Evolutionary conservation across 2,329 filamentous ascomycete genomes (phyloP).

Genomic region (Xylariomycetidae sp.): DNA sequence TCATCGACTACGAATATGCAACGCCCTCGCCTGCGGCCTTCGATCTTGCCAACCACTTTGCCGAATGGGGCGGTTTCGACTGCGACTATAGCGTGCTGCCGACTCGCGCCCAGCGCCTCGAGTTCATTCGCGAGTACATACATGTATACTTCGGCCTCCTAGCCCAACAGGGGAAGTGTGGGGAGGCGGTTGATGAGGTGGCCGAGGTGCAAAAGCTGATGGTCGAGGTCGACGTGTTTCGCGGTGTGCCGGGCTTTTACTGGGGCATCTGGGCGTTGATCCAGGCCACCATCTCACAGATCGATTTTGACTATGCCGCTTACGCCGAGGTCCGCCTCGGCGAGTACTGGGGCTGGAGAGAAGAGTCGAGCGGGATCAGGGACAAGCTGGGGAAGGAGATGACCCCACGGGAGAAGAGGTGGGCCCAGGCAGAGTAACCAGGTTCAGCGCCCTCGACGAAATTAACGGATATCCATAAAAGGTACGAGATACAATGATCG

Average conservation of each 20-base stretch:
- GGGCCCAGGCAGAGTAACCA: slow-evolving; percentile 53
- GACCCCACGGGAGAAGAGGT: slow-evolving; percentile 72
- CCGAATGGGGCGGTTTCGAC: slow-evolving; percentile 96
- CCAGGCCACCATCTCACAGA: slow-evolving; percentile 88
- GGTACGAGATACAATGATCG: too few relatives aligned
- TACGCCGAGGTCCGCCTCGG: slow-evolving; percentile 84
- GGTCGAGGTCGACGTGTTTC: slow-evolving; percentile 78
- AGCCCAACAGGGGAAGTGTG: slow-evolving; percentile 29
- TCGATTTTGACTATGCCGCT: slow-evolving; percentile 92
- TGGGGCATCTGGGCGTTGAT: slow-evolving; percentile 97
- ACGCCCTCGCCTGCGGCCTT: slow-evolving; percentile 92
- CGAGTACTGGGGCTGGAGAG: slow-evolving; percentile 92
- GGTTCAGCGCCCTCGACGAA: neutral
- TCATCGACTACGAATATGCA: slow-evolving; percentile 99
- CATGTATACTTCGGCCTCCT: slow-evolving; percentile 61
- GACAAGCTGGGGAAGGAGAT: slow-evolving; percentile 33
- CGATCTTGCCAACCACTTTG: slow-evolving; percentile 96
- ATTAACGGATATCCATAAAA: too few relatives aligned
- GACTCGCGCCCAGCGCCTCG: slow-evolving; percentile 67
- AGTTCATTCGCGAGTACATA: slow-evolving; percentile 83
- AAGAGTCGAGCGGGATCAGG: slow-evolving; percentile 62
- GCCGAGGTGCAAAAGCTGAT: slow-evolving; percentile 65
- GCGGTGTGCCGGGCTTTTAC: slow-evolving; percentile 83
- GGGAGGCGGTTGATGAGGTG: slow-evolving; percentile 38
- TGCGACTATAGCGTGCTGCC: slow-evolving; percentile 86